Percentiles rank a stretch among this genome's conserved stretches.
Evolutionary conservation across 2,329 filamentous ascomycete species (phyloP).

Genomic region (Helotiales sp.): DNA sequence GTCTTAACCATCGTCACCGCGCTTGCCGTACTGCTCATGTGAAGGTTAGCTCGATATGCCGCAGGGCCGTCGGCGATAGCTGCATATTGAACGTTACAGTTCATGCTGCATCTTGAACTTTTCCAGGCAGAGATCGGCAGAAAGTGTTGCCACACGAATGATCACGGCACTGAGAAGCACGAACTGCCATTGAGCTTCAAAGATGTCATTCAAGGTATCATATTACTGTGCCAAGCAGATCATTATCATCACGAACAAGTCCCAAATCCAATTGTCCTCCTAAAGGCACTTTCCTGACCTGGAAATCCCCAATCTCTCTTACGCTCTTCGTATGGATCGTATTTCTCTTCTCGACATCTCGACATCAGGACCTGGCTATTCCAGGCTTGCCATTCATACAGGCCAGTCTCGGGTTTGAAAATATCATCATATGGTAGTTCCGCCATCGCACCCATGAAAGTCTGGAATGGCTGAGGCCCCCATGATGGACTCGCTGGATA

Average conservation of each 20-base stretch:
- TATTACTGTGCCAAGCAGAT: neutral
- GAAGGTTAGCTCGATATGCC: neutral
- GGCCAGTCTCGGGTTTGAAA: conserved; percentile 31
- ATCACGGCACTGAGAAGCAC: neutral
- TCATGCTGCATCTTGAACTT: neutral
- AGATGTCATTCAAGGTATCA: neutral
- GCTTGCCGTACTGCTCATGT: neutral
- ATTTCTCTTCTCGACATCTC: conserved; percentile 34
- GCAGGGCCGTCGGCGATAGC: neutral
- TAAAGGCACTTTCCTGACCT: conserved; percentile 15
- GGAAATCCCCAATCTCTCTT: conserved; percentile 24
- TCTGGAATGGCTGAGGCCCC: conserved; percentile 34
- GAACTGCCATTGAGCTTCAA: neutral
- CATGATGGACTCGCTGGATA: conserved; percentile 31
- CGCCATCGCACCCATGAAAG: conserved; percentile 35
- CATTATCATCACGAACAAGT: conserved; percentile 14
- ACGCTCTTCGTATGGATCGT: conserved; percentile 25
- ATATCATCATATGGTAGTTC: conserved; percentile 35
- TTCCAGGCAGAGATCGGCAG: neutral
- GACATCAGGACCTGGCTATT: conserved; percentile 32
- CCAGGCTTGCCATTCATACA: conserved; percentile 35
- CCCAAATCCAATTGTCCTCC: conserved; percentile 22
- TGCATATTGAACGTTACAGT: neutral
- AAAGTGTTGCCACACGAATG: neutral
- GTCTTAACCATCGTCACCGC: neutral